Conservation (phyloP, 352 stramenopile genomes). For the Phytophthora sojae region DNA sequence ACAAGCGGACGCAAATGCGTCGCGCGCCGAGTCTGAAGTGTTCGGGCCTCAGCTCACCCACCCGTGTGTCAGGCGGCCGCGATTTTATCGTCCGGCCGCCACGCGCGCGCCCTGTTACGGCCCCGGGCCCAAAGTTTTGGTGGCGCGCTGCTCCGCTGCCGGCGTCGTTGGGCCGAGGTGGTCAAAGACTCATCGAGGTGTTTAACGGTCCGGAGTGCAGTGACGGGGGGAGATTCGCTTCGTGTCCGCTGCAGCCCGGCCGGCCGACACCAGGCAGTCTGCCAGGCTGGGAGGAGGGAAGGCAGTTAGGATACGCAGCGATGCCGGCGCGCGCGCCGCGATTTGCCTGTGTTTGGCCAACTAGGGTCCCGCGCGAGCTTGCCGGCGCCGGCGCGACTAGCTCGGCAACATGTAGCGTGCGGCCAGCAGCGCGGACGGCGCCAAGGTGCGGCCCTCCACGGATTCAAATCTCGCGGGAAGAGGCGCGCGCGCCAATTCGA, state of each 20-base stretch:
- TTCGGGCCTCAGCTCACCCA: neutral
- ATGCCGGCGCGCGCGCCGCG: neutral
- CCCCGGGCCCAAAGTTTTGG: constrained; percentile 12
- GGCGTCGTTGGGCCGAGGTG: neutral
- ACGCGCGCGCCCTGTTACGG: constrained; percentile 21
- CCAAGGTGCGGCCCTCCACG: too few species aligned
- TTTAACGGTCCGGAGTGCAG: constrained; percentile 33
- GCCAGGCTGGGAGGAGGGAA: neutral
- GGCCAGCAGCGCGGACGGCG: too few species aligned
- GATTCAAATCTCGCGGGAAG: constrained; percentile 16
- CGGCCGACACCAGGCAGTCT: neutral
- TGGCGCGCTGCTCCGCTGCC: constrained; percentile 3
- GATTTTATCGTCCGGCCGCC: constrained; percentile 1
- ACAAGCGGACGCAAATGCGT: neutral
- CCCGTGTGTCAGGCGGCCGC: neutral
- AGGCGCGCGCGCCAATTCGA: constrained; percentile 1
- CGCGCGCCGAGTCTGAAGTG: neutral
- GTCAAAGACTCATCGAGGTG: constrained; percentile 29
- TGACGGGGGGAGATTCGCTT: constrained; percentile 25
- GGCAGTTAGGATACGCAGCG: constrained; percentile 26
- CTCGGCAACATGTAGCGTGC: too few species aligned
- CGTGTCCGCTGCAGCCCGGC: constrained; percentile 12
- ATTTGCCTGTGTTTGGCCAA: constrained; percentile 4
- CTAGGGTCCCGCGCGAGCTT: neutral
- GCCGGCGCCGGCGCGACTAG: too few species aligned